These are phyloP conservation scores for Kodamaea neixiangensis DNA, from an alignment of 805 yeast genomes.

Conservation along the genomic window DNA sequence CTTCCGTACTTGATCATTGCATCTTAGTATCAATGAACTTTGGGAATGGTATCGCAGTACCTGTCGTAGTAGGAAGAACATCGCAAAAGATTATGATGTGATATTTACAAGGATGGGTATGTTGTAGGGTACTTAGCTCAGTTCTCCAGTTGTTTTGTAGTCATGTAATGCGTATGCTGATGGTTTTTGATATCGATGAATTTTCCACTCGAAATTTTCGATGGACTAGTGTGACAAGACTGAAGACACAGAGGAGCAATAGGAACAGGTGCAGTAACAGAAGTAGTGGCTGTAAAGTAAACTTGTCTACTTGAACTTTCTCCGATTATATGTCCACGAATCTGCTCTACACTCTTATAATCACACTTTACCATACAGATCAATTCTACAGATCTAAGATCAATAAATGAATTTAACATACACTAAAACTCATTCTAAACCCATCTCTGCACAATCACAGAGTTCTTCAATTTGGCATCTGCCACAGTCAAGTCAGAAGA, in stretches of 20 bases:
- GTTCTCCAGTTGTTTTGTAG: background rate
- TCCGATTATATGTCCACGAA: too few relatives aligned
- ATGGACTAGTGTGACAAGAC: background rate
- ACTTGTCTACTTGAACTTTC: too few relatives aligned
- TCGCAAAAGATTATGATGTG: background rate
- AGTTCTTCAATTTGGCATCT: constrained; percentile 74
- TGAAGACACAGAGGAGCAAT: background rate
- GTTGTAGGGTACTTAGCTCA: background rate
- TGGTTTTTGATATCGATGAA: background rate
- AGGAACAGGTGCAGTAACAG: too few relatives aligned
- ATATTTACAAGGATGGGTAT: background rate
- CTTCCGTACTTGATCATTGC: background rate
- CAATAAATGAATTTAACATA: background rate
- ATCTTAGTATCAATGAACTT: background rate
- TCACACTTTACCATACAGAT: too few relatives aligned
- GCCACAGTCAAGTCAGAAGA: constrained; percentile 52
- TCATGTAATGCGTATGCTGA: background rate
- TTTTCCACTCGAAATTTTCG: background rate
- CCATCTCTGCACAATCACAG: constrained; percentile 94
- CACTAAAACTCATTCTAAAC: background rate
- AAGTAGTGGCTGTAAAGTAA: too few relatives aligned
- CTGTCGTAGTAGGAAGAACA: background rate
- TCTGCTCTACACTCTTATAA: background rate
- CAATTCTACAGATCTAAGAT: background rate
- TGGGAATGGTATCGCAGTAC: background rate